Conservation (phyloP, 139 green algal genomes). For the Tetraselmis striata region DNA sequence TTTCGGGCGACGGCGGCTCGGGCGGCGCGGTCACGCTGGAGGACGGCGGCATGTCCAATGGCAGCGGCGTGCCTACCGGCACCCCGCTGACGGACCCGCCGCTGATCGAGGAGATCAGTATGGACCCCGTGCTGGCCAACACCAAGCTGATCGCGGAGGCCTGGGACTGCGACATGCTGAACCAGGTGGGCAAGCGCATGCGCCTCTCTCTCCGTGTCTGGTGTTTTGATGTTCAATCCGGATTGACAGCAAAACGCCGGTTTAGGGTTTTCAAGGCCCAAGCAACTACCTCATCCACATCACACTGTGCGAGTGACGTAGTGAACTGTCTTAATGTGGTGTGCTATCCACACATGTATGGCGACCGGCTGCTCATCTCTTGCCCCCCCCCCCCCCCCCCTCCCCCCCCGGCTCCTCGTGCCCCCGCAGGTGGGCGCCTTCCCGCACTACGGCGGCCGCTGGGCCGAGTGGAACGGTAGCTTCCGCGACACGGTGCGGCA, state of each 20-base stretch:
- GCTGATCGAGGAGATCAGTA: constrained; percentile 81
- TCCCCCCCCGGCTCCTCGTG: too few species aligned
- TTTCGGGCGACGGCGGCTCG: not conserved
- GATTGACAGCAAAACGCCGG: too few species aligned
- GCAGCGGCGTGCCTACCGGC: constrained; percentile 72
- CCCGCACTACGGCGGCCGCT: constrained; percentile 90
- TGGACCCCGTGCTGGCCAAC: constrained; percentile 82
- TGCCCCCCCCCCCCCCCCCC: too few species aligned
- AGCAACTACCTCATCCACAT: too few species aligned
- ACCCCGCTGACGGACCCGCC: constrained; percentile 84
- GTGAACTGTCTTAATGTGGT: too few species aligned
- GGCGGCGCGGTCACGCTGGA: constrained; percentile 13
- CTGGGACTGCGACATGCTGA: constrained; percentile 96
- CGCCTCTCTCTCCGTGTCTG: constrained; percentile 22
- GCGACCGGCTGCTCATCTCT: too few species aligned
- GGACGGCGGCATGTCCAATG: constrained; percentile 57
- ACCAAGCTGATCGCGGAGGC: constrained; percentile 97
- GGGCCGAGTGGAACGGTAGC: constrained; percentile 95
- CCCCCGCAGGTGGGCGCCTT: constrained; percentile 72
- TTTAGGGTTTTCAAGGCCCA: too few species aligned
- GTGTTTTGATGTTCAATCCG: too few species aligned
- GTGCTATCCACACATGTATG: too few species aligned
- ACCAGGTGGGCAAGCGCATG: constrained; percentile 73
- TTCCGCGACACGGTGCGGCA: constrained; percentile 88
- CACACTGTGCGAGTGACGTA: too few species aligned